These are phyloP conservation scores for Paramecium primaurelia DNA, from an alignment of 73 alveolate genomes.

Conservation along the genomic window DNA sequence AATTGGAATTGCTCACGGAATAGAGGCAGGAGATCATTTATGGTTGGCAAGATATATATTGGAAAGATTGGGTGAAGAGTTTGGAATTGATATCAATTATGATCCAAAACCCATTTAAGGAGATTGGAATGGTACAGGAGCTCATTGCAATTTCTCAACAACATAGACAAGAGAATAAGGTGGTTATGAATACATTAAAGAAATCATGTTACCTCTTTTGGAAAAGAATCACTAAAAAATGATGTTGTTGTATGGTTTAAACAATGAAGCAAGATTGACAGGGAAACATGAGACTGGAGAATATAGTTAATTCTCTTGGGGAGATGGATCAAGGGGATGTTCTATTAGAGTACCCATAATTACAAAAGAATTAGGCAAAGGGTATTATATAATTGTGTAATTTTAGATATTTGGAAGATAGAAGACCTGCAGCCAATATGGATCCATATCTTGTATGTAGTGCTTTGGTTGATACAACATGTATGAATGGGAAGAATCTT, in stretches of 20 bases:
- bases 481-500: background rate
- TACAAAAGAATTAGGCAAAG: slow-evolving; percentile 69
- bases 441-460: slow-evolving; percentile 88
- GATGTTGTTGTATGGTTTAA: slow-evolving; percentile 72
- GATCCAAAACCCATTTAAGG: slow-evolving; percentile 75
- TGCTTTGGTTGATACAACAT: slow-evolving; percentile 58
- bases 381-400: background rate
- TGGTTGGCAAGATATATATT: slow-evolving; percentile 84
- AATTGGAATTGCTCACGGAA: slow-evolving; percentile 87
- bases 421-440: slow-evolving; percentile 93
- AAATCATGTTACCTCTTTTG: slow-evolving; percentile 60
- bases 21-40: slow-evolving; percentile 86
- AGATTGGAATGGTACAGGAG: slow-evolving; percentile 91
- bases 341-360: slow-evolving; percentile 88
- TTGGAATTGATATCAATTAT: slow-evolving; percentile 51
- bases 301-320: slow-evolving; percentile 73
- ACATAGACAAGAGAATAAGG: slow-evolving; percentile 76
- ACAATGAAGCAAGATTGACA: slow-evolving; percentile 80
- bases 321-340: slow-evolving; percentile 89
- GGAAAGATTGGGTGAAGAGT: slow-evolving; percentile 61
- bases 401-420: slow-evolving; percentile 80
- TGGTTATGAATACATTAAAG: slow-evolving; percentile 65
- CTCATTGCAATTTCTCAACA: slow-evolving; percentile 88
- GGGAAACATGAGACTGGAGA: slow-evolving; percentile 85
- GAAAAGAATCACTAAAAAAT: slow-evolving; percentile 58